Base-by-base conservation (phyloP, 805 yeast genomes). In the Candida ovalis region DNA sequence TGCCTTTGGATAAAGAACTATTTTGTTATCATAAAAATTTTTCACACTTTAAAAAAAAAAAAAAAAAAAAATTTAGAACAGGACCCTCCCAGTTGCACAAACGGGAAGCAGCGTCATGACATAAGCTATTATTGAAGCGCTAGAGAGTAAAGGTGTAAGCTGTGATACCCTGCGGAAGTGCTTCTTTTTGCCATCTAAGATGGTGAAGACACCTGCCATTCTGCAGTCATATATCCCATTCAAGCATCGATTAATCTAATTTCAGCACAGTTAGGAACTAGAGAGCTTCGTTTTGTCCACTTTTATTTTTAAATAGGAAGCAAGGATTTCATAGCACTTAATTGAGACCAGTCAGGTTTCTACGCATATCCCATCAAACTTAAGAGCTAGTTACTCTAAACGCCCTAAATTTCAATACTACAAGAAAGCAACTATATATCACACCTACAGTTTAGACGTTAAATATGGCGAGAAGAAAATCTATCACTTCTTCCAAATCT, bases 31-130 rank as follows among this genome's bases (percentile, higher is more conserved):
- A 7, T 7, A 15, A 43, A 36, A 47, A 40, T 27, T 18, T 19
- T n/a, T 19, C 32, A 42, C 23, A 43, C 4, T 21, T 37, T 37
- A 36, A 33, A 36, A 18, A 43, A 27, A 43, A 25, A 33, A 45
- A 40, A 43, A 43, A 43, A 43, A 38, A 42, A 49, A 46, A 46
- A n/a, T 46, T 49, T 40, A 42, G 40, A 43, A 30, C 5, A 25
- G 10, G 28, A 7, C 7, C 15, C 24, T 47, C 40, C 53, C 51
- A 48, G 40, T 54, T 49, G 44, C 40, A 40, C 37, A 52, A 55
- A 48, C 47, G 48, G 53, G 53, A 52, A 27, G 37, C 24, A 35
- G 43, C 13, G n/a, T n/a, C n/a, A n/a, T n/a, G n/a, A 25, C 28
- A 25, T 10, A 25, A 25, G 28, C 28, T n/a, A n/a, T n/a, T n/a